Base-by-base conservation (phyloP, 2,329 filamentous ascomycete species). In the Botrytis galanthina region DNA sequence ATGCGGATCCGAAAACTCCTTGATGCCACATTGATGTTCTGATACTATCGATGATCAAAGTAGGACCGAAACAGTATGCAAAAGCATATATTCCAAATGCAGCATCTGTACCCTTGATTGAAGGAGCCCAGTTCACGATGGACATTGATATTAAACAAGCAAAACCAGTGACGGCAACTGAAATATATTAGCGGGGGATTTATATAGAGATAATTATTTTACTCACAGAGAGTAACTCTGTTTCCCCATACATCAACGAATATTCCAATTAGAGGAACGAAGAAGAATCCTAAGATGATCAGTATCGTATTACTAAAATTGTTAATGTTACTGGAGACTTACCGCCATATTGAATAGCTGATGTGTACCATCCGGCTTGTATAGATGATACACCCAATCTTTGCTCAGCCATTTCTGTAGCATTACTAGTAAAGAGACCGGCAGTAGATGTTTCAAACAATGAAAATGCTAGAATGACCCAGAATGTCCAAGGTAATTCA, bases 81-180 rank as follows among this genome's bases (percentile, higher is more conserved):
- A 91, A 81, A 0, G 88, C 89, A 61, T 86, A 91, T 32, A 91
- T 84, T 1, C 87, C 89, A 51, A 90, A 90, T 0, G 86, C 84
- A 0, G 88, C 88, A 0, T 87, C 88, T 0, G 88, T 90, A 0
- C 89, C 88, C 0, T 82, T 76, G 0, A 84, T 79, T 0, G 83
- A 84, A 0, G 83, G 80, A 0, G 85, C 85, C 82, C 86, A 90
- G 37, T 86, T 87, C 1, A 88, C 83, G 0, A 90, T 80, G 51
- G 83, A 82, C 84, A 91, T 88, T 9, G 87, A 83, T 0, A 87
- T 70, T 10, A 88, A 82, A 79, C 89, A 87, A 0, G 86, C 85
- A 0, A 82, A 73, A 2, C 86, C 86, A 71, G 86, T 87, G 29
- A 86, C 74, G 0, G 80, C 76, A 75, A 85, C 81, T 81, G 12